Base-by-base conservation (phyloP, 2,329 filamentous ascomycete genomes). In the Stachybotrys elegans region DNA sequence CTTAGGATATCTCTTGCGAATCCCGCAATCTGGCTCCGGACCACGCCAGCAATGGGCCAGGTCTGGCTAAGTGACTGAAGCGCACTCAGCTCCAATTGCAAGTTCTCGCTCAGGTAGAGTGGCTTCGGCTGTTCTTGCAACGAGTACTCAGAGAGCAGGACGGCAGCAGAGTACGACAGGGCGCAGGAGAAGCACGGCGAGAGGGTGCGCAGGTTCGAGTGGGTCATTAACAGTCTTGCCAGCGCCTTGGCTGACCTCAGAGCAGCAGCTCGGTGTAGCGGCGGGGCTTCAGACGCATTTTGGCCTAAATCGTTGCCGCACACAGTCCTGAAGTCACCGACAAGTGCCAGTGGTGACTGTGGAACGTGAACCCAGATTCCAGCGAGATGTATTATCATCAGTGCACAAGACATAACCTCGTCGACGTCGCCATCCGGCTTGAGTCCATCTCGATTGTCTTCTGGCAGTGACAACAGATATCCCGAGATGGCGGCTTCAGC, bases 161-260 rank as follows among this genome's bases (percentile, higher is more conserved):
- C 43, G 17, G 37, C 39, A n/a, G 43, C 29, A 14, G 43, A 45
- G 22, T 25, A 45, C 4, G 43, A 38, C 27, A 45, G 20, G 3
- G 43, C 38, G 39, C 43, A 45, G 27, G 43, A 45, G 23, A 45
- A 45, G 43, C 43, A 45, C 8, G 43, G 43, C 29, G 43, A 45
- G 6, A 45, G 43, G 8, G 27, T 36, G 11, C 31, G 22, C 13
- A 45, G 25, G 31, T 22, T 41, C 4, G 43, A 19, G 22, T 45
- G 43, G 6, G 32, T 9, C 14, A 32, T 42, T 20, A 45, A 21
- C 5, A 45, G 39, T 22, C 43, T 45, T 6, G 43, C 43, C 32
- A 45, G 21, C 22, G 43, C 38, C 21, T 45, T 45, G 29, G 43
- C 43, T 19, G 39, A 45, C 22, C 43, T 36, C 29, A 45, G 37